Evolutionary conservation across 495 filamentous ascomycete species (phyloP).

Genomic region (Cercophora sp.): DNA sequence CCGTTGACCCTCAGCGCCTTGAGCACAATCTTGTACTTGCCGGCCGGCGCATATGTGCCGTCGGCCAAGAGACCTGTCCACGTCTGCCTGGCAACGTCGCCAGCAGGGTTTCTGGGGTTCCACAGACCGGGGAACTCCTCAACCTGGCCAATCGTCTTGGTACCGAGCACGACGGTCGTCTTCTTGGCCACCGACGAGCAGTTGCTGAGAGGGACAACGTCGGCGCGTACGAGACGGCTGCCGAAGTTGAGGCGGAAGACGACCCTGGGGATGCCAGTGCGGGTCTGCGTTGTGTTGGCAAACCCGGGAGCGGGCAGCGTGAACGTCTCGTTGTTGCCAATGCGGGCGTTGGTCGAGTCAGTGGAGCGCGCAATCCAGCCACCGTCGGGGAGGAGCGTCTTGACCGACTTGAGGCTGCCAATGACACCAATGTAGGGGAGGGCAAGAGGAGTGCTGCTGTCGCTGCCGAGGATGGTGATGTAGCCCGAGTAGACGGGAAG

Average conservation of each 20-base stretch:
- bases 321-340: constrained; percentile 37
- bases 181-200: constrained; percentile 21
- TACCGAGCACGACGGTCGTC: constrained; percentile 30
- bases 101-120: constrained; percentile 29
- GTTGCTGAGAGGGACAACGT: constrained; percentile 36
- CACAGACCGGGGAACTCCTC: constrained; percentile 35
- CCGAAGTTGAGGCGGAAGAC: constrained; percentile 39
- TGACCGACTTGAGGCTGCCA: constrained; percentile 39
- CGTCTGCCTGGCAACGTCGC: constrained; percentile 14
- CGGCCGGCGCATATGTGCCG: constrained; percentile 39
- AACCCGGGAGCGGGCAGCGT: constrained; percentile 34
- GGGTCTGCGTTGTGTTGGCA: constrained; percentile 29
- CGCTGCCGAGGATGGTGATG: constrained; percentile 46
- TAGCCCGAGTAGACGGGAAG: constrained; percentile 53
- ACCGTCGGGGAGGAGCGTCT: constrained; percentile 33
- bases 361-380: constrained; percentile 31
- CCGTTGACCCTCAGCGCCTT: constrained; percentile 45
- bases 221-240: constrained; percentile 39
- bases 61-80: constrained; percentile 45
- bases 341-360: constrained; percentile 27
- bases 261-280: constrained; percentile 24
- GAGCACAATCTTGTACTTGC: constrained; percentile 41
- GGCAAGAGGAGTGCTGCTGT: constrained; percentile 43
- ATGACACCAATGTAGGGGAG: constrained; percentile 50
- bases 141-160: constrained; percentile 33